Base-by-base conservation (phyloP, 495 filamentous ascomycete genomes). In the Xylaria grammica region DNA sequence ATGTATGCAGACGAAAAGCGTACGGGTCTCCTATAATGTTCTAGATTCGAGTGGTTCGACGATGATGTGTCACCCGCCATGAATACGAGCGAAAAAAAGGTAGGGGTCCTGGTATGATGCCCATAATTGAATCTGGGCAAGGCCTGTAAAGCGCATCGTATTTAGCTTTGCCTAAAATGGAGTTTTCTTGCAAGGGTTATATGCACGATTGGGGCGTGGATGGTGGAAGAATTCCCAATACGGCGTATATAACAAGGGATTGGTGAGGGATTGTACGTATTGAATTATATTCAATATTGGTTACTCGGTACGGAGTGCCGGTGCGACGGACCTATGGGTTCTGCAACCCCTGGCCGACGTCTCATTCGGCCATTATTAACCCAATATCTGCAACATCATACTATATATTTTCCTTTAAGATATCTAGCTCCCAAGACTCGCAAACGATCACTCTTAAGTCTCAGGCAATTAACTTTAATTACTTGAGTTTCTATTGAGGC, bases 1-100 rank as follows among this genome's bases (percentile, higher is more conserved):
- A 57, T 57, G 44, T 57, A 57, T 57, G 15, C 36, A 42, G 17
- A 44, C 42, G 34, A 29, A 42, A 19, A 57, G 36, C 27, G 52
- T 38, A 54, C 29, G 7, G 34, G 13, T 55, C 29, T 56, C 20
- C 32, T 36, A 42, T 6, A 42, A 27, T 56, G 52, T 42, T 40
- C 34, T 42, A 56, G 22, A 40, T 19, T 56, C 32, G 22, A 56
- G 34, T 56, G 52, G 8, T 44, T 57, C 52, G 24, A 38, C 15
- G 38, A 44, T 6, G 17, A 44, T 57, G 54, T 44, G 54, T 57
- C 54, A 57, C 7, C 22, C 29, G 36, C 22, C 17, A 30, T 13
- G 34, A 44, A 57, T 57, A 57, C 54, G 38, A 36, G 19, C 51
- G 30, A 36, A 22, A n/a, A 30, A 19, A 38, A 54, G n/a, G 29